A percentile compares a stretch with the other conserved stretches of the same genome.
Conservation (phyloP, 2,329 filamentous ascomycete genomes). For the Sphaerostilbella broomeana region DNA sequence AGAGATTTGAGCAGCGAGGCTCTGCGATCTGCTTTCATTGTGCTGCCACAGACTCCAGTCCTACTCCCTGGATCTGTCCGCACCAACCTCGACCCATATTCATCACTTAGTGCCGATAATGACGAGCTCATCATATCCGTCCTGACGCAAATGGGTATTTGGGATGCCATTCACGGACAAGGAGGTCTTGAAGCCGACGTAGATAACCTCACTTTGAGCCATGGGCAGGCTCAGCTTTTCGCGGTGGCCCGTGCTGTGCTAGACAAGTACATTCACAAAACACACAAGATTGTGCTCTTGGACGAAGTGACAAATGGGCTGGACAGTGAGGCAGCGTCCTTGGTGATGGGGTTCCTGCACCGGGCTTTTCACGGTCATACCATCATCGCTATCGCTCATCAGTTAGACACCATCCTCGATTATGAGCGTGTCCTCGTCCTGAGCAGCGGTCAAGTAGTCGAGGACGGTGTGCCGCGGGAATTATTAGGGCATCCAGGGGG, state of each 20-base stretch:
- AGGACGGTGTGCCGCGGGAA: constrained; percentile 21
- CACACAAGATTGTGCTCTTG: constrained; percentile 37
- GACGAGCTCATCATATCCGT: constrained; percentile 11
- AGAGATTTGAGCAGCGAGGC: constrained; percentile 13
- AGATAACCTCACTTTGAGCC: constrained; percentile 29
- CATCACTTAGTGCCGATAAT: too few species aligned
- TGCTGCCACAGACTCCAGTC: constrained; percentile 16
- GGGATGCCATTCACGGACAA: constrained; percentile 7
- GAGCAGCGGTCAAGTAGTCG: constrained; percentile 21
- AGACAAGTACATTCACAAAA: too few species aligned
- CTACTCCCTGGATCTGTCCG: constrained; percentile 15
- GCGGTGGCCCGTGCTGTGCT: constrained; percentile 42
- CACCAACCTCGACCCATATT: constrained; percentile 15
- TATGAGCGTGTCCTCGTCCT: constrained; percentile 25
- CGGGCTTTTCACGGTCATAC: constrained; percentile 39
- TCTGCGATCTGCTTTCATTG: constrained; percentile 17
- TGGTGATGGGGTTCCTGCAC: too few species aligned
- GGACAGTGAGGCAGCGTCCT: constrained; percentile 28
- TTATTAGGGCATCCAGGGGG: too few species aligned
- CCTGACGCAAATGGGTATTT: constrained; percentile 12
- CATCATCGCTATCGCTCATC: constrained; percentile 40
- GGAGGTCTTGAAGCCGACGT: constrained; percentile 31
- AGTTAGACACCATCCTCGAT: constrained; percentile 36
- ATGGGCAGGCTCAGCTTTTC: constrained; percentile 46
- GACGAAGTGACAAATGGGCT: constrained; percentile 36